phyloP scores from a whole-genome alignment of 202 grass and related monocot species.

The Setaria viridis region DNA sequence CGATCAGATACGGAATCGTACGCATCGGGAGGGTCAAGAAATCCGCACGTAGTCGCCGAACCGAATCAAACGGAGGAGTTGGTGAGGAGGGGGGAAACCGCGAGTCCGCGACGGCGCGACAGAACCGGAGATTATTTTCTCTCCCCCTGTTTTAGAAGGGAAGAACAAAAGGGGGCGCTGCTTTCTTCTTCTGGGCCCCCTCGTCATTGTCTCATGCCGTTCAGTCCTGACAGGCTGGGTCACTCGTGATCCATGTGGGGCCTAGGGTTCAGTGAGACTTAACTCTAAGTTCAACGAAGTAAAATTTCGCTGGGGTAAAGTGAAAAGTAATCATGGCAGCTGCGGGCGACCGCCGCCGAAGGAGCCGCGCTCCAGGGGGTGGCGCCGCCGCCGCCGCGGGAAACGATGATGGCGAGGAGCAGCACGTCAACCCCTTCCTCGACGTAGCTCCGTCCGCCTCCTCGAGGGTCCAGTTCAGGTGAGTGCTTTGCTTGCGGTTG shows the following conservation, averaged over 20 bases:
- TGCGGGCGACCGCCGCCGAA: not conserved
- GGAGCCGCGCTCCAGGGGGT: conserved; percentile 1
- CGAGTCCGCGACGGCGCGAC: not conserved
- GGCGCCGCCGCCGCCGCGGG: not conserved
- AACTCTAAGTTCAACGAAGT: not conserved
- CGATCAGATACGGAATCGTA: not conserved
- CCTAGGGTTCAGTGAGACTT: not conserved
- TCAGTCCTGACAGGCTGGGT: not conserved
- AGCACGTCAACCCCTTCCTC: conserved; percentile 77
- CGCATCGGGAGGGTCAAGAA: not conserved
- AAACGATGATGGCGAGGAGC: conserved; percentile 68
- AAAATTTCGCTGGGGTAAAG: not conserved
- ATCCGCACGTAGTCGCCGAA: not conserved
- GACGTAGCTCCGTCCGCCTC: conserved; percentile 10
- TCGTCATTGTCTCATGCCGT: not conserved
- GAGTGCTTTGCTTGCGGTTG: not conserved
- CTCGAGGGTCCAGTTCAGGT: conserved; percentile 73
- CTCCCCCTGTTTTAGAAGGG: conserved; percentile 1
- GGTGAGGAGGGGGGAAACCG: not conserved
- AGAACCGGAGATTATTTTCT: not conserved
- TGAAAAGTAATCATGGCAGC: conserved; percentile 9
- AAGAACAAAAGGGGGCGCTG: not conserved
- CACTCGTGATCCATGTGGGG: not conserved
- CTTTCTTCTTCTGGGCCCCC: not conserved
- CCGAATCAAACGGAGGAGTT: not conserved